phyloP scores from a whole-genome alignment of 2,329 filamentous ascomycete genomes.

The Triangularia verruculosa region DNA sequence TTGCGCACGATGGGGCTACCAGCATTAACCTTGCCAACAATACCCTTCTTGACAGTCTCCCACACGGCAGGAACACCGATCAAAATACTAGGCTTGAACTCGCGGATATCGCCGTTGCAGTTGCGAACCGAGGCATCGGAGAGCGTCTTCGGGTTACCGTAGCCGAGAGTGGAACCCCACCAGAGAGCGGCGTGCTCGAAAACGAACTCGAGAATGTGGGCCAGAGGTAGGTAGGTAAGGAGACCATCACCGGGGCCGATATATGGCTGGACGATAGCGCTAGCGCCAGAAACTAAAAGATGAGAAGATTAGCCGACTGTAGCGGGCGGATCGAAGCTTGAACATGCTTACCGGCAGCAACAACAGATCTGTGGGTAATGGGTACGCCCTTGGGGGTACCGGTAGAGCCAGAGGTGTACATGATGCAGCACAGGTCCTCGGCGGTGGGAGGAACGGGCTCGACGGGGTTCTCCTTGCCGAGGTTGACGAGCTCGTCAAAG shows the following conservation, averaged over 20 bases:
- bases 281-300: constrained; percentile 66
- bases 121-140: constrained; percentile 80
- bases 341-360: constrained; percentile 63
- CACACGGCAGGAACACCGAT: constrained; percentile 87
- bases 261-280: constrained; percentile 71
- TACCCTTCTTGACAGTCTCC: constrained; percentile 90
- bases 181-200: constrained; percentile 81
- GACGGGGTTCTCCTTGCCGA: constrained; percentile 60
- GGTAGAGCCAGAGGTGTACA: constrained; percentile 76
- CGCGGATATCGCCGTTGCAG: constrained; percentile 82
- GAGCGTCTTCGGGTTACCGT: constrained; percentile 81
- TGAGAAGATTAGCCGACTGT: constrained; percentile 6
- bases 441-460: constrained; percentile 66
- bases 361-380: constrained; percentile 69
- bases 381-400: constrained; percentile 80
- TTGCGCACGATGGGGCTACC: constrained; percentile 66
- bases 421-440: constrained; percentile 73
- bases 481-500: constrained; percentile 50
- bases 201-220: constrained; percentile 87
- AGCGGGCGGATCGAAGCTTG: background rate
- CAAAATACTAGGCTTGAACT: constrained; percentile 78
- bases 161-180: constrained; percentile 87
- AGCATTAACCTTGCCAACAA: constrained; percentile 71
- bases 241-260: constrained; percentile 75
- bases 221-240: constrained; percentile 79